Conservation (phyloP, 1,139 yeast species). For the Protomyces macrosporus region DNA sequence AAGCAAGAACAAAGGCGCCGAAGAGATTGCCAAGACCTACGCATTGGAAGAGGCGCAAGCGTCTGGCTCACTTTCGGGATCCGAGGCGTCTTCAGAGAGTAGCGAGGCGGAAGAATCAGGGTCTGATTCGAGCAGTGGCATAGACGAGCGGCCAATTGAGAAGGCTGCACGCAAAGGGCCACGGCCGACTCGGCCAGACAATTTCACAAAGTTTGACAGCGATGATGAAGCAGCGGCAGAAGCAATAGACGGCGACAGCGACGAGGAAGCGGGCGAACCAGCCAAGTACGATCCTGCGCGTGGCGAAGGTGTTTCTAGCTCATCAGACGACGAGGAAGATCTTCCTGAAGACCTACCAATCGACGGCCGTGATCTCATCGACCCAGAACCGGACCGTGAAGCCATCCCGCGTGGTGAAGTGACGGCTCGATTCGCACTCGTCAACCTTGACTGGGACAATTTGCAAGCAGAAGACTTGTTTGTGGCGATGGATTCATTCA, state of each 20-base stretch:
- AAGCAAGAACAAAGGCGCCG: slow-evolving; percentile 42
- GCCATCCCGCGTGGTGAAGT: slow-evolving; percentile 85
- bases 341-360: slow-evolving; percentile 43
- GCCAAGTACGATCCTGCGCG: slow-evolving; percentile 57
- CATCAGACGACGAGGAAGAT: slow-evolving; percentile 41
- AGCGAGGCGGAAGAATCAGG: slow-evolving; percentile 36
- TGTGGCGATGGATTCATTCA: slow-evolving; percentile 85
- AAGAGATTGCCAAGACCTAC: slow-evolving; percentile 62
- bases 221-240: slow-evolving; percentile 33
- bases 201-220: slow-evolving; percentile 14
- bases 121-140: slow-evolving; percentile 31
- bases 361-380: slow-evolving; percentile 42
- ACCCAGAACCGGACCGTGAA: slow-evolving; percentile 53
- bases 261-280: slow-evolving; percentile 33
- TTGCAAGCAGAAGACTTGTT: slow-evolving; percentile 75
- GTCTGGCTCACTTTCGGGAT: slow-evolving; percentile 29
- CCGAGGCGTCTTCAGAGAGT: slow-evolving; percentile 35
- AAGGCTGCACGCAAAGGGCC: background rate
- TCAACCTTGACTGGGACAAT: slow-evolving; percentile 97
- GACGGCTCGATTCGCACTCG: slow-evolving; percentile 75
- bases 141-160: background rate
- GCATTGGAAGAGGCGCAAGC: slow-evolving; percentile 44
- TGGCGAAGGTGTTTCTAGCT: slow-evolving; percentile 54
- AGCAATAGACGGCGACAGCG: slow-evolving; percentile 35
- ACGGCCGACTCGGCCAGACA: background rate